Base-by-base conservation (phyloP, 768 basidiomycete species). In the Tricholoma sp. region DNA sequence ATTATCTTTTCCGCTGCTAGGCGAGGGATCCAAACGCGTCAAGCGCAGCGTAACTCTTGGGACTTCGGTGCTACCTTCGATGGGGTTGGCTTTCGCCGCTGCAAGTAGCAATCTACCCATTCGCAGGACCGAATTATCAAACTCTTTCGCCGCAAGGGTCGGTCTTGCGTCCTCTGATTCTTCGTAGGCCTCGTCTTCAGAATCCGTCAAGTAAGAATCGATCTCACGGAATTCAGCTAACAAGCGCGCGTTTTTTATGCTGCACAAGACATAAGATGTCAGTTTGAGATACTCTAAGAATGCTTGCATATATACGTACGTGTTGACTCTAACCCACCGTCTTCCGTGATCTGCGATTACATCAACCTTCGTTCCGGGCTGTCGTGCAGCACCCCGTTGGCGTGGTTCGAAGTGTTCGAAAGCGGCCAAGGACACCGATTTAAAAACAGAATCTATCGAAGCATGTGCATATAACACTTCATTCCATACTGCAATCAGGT, bases 261-360 rank as follows among this genome's bases (percentile, higher is more conserved):
- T 94, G 62, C 50, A 29, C 51, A 20, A 37, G 33, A 28, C 39
- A 52, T 2, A 32, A n/a, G 33, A 34, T 7, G 52, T 50, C 41
- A 36, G 29, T 15, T 39, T 20, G 15, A 24, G 17, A 24, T 8
- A 48, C 11, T 31, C 17, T 4, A 32, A 17, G 11, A 54, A 53
- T 50, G 13, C 39, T 55, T 39, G 6, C 29, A 34, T 31, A 29
- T 31, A 49, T 31, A 82, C 87, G 66, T 65, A 92, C 92, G 92
- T 94, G 70, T 94, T 94, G 34, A 94, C 81, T 61, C 91, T 80
- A 39, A 91, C 84, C 94, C 94, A 96, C 3, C 75, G 72, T 20
- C 79, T 73, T 1, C 93, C 92, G 42, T 84, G 80, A 18, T 89
- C 83, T 1, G 86, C 85, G 12, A 94, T 84, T 12, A 94, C 76